phyloP scores from a whole-genome alignment of 2,329 filamentous ascomycete genomes.

The Aspergillus sp. region DNA sequence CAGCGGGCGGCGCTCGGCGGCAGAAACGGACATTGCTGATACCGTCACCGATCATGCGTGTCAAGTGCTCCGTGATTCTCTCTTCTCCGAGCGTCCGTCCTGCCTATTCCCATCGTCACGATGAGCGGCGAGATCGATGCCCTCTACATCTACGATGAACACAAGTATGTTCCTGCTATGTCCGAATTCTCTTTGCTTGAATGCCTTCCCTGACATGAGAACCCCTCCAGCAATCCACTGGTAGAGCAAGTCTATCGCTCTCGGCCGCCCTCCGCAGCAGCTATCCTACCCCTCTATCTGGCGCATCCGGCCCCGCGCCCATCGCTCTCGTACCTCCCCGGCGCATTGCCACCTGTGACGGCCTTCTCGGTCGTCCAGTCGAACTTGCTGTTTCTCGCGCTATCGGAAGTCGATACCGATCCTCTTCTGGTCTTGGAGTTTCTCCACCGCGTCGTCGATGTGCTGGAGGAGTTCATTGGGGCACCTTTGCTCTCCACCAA shows the following conservation, averaged over 20 bases:
- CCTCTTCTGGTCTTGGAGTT: constrained; percentile 91
- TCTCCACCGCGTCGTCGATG: constrained; percentile 87
- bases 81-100: constrained; percentile 13
- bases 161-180: constrained; percentile 61
- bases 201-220: constrained; percentile 12
- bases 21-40: constrained; percentile 25
- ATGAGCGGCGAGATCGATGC: constrained; percentile 92
- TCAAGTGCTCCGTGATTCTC: constrained; percentile 15
- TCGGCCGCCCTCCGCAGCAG: constrained; percentile 71
- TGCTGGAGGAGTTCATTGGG: constrained; percentile 90
- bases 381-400: constrained; percentile 80
- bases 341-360: constrained; percentile 78
- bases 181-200: neutral
- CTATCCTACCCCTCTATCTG: constrained; percentile 82
- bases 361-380: constrained; percentile 87
- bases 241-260: constrained; percentile 86
- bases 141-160: constrained; percentile 94
- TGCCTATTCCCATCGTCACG: constrained; percentile 36
- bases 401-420: constrained; percentile 81
- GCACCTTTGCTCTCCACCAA: constrained; percentile 80
- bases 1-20: constrained; percentile 27
- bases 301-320: constrained; percentile 77
- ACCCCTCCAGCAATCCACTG: constrained; percentile 64
- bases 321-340: constrained; percentile 79
- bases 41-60: constrained; percentile 3